Evolutionary conservation across 371 early-diverging fungal genomes (phyloP).

Genomic region (Lichtheimia ramosa): DNA sequence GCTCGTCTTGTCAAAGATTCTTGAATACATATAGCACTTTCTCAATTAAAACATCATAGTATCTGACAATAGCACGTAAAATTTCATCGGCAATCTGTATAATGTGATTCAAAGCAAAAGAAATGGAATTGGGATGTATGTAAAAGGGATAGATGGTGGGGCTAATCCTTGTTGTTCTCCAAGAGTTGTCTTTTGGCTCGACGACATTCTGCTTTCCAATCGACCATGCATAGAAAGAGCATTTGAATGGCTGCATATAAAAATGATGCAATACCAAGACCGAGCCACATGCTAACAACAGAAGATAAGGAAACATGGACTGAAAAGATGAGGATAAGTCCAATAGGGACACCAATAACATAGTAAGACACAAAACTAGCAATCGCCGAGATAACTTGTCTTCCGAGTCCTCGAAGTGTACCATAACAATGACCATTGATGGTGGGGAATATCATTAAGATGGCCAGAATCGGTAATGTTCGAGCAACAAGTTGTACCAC

Average conservation of each 20-base stretch:
- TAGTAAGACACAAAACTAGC: conserved; percentile 54
- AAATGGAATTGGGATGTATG: no score
- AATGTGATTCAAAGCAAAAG: no score
- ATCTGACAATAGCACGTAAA: no score
- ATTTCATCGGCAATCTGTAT: no score
- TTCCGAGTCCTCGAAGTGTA: conserved; percentile 62
- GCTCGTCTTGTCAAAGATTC: conserved; percentile 59
- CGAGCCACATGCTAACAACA: conserved; percentile 64
- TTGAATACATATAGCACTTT: conserved; percentile 3
- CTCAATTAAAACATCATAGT: no score
- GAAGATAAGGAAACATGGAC: conserved; percentile 31
- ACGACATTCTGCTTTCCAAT: conserved; percentile 11
- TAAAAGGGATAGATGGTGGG: no score
- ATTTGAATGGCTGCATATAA: conserved; percentile 7
- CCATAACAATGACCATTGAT: conserved; percentile 59
- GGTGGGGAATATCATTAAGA: conserved; percentile 69
- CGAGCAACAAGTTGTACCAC: conserved; percentile 64
- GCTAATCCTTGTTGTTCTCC: no score
- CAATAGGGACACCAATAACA: conserved; percentile 59
- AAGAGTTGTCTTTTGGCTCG: not conserved
- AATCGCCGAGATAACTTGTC: conserved; percentile 60
- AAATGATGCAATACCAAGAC: conserved; percentile 46
- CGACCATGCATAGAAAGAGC: conserved; percentile 7
- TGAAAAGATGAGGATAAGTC: conserved; percentile 50
- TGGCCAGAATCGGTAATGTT: conserved; percentile 69